A percentile compares a stretch with the other conserved stretches of the same genome.
phyloP scores from a whole-genome alignment of 768 basidiomycete species.

The Kwoniella heveanensis region DNA sequence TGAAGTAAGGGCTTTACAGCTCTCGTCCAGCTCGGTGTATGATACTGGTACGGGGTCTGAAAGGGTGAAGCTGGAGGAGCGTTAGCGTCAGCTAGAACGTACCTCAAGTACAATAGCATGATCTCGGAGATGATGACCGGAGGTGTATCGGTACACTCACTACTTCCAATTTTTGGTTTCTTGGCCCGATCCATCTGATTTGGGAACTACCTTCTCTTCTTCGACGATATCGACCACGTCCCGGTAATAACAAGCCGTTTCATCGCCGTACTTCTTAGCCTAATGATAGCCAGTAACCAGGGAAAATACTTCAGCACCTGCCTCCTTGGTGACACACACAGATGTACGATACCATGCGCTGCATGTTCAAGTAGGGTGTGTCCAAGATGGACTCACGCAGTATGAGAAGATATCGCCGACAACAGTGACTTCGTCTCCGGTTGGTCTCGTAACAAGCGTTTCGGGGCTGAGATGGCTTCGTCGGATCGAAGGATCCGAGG shows the following conservation, averaged over 20 bases:
- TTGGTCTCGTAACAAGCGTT: slow-evolving; percentile 45
- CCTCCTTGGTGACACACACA: neutral
- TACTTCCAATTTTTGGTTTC: slow-evolving; percentile 56
- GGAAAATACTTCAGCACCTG: neutral
- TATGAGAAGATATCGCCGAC: slow-evolving; percentile 50
- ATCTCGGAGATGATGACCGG: too few relatives aligned
- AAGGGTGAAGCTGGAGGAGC: slow-evolving; percentile 54
- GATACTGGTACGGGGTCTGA: slow-evolving; percentile 49
- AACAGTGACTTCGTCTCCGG: slow-evolving; percentile 40
- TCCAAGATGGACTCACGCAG: slow-evolving; percentile 28
- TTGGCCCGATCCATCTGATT: slow-evolving; percentile 41
- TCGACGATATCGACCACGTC: slow-evolving; percentile 51
- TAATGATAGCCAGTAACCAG: slow-evolving; percentile 10
- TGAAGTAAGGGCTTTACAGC: slow-evolving; percentile 34
- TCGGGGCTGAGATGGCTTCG: slow-evolving; percentile 46
- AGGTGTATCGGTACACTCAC: slow-evolving; percentile 31
- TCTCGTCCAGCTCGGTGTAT: slow-evolving; percentile 40
- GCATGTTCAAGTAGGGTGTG: too few relatives aligned
- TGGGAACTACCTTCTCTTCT: slow-evolving; percentile 50
- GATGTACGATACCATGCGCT: too few relatives aligned
- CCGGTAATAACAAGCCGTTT: slow-evolving; percentile 42
- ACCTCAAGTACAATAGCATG: too few relatives aligned
- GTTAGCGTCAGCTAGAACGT: too few relatives aligned
- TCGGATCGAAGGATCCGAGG: slow-evolving; percentile 42
- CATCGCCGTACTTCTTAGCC: slow-evolving; percentile 48